Base-by-base conservation (phyloP, 192 early-diverging fungal species). In the Coemansia sp. region DNA sequence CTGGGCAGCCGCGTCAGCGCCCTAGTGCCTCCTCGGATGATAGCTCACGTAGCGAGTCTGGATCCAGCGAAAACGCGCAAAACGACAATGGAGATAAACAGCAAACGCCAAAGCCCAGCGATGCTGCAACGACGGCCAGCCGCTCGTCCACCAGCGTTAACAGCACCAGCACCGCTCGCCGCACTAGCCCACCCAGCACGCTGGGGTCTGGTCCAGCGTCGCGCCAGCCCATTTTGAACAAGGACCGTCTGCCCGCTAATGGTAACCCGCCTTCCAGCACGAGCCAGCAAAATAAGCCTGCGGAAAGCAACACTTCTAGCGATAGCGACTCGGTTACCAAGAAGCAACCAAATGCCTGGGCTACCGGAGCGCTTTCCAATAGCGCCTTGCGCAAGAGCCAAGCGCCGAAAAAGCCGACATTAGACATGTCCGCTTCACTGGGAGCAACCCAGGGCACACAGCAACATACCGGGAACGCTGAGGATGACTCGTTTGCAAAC, bases 11-110 rank as follows among this genome's bases (percentile, higher is more conserved):
- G 43, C 63, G 64, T 49, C 60, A 63, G 24, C 54, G 38, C 44
- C 40, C 38, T 2, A 72, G 33, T 27, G 59, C 44, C 51, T 43
- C 65, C n/a, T 55, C 71, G 18, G 71, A 52, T 43, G 49, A 36
- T 34, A 47, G 57, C 60, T 33, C 63, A 3, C 31, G n/a, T 12
- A 57, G 43, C 40, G 60, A 52, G n/a, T 42, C 68, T 20, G 64
- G 34, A 7, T 71, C 74, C 46, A 71, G 64, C 57, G 66, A 59
- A 34, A 70, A 44, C 55, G 52, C 47, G 24, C 68, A 66, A n/a
- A 60, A 68, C 6, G 75, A 68, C 33, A 36, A 3, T 61, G 59
- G 59, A 7, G 18, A 61, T 9, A 38, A 61, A n/a, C 54, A 57
- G 13, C 54, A 57, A 31, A 57, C 54, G 12, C 54, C 54, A 29